Base-by-base conservation (phyloP, 371 early-diverging fungal species). In the Umbelopsis sp. region DNA sequence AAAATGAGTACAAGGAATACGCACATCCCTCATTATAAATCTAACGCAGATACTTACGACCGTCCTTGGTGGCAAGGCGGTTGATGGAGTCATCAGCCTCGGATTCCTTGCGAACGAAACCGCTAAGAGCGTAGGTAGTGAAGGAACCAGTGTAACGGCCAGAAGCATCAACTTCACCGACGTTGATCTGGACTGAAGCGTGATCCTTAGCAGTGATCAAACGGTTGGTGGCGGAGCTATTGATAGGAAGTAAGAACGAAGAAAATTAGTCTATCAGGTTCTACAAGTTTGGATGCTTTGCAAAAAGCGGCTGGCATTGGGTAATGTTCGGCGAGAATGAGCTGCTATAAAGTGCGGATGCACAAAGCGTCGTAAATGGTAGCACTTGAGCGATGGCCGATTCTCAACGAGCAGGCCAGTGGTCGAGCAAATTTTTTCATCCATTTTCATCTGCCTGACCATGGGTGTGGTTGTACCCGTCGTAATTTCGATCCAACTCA, bases 171-270 rank as follows among this genome's bases (percentile, higher is more conserved):
- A 99, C 97, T 72, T 96, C 94, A 69, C 87, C 96, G 75, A 99
- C 84, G 95, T 95, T 97, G 90, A 99, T 91, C 88, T 98, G 99
- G 83, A 99, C 94, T 52, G 97, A 92, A 68, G 98, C 94, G 90
- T 99, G 99, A 89, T 99, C 99, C 92, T 98, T 80, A 71, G 82
- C 80, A 71, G 80, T 80, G 72, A 83, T 83, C 68, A 81, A 74
- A 70, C 80, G 81, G 79, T 80, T 81, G 74, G 84, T 81, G 76
- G 84, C 82, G 67, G 82, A 81, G 75, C 81, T 81, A 29, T 35
- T 8, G 57, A 29, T 12, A 57, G 18, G 5, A 57, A 35, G 4
- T 5, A 29, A 14, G 35, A 18, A 29, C 14, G 35, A 35, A 57
- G 29, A 35, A 18, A 7, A 18, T 37, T 5, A 29, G 29, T 18